Evolutionary conservation across 2,329 filamentous ascomycete species (phyloP), one percentile per base, ranked within the genome.

Genomic region (Pseudocercospora fuligena): DNA sequence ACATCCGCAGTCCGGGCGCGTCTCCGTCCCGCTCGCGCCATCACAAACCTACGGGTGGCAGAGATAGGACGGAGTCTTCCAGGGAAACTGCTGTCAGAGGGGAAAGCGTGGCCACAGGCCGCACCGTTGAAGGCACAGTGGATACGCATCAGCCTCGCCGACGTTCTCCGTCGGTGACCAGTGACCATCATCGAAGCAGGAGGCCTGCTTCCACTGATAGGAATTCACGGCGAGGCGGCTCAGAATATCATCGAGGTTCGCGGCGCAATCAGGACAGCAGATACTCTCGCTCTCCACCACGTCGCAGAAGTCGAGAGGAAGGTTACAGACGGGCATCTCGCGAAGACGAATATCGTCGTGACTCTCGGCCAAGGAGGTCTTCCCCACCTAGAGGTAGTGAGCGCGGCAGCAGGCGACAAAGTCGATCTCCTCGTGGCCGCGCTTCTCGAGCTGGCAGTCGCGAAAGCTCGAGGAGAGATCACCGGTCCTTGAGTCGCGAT

Each of bases 91-190:
- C 69, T 59, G 69, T 46, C 40, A 61, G 63, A 60, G 66, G 65
- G 58, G 69, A 70, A 65, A 73, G 47, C 29, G 66, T 73, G 71
- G 71, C 70, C 62, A 60, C 64, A 27, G 66, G 65, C 49, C 66
- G 69, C 14, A 27, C 49, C 14, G 54, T 21, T 47, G 40, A 60
- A 53, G 77, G 78, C 66, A 72, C 75, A 27, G 79, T 80, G 70
- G 72, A 79, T 29, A 75, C 75, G 36, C 65, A 76, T 12, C 70
- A 73, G 63, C 80, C 78, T 47, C 79, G 77, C 56, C 80, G 79
- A 64, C 70, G 74, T 58, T 83, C 81, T 40, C 78, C 73, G 14
- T 82, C 81, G 14, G 73, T 70, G 66, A 80, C 82, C 61, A 71
- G 73, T 23, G 74, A 74, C 43, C 68, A 76, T 43, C 72, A 73